Percentiles rank a stretch among this genome's conserved stretches.
These are phyloP conservation scores for Citrus glauca DNA, from an alignment of 345 rosid species.

Conservation along the genomic window DNA sequence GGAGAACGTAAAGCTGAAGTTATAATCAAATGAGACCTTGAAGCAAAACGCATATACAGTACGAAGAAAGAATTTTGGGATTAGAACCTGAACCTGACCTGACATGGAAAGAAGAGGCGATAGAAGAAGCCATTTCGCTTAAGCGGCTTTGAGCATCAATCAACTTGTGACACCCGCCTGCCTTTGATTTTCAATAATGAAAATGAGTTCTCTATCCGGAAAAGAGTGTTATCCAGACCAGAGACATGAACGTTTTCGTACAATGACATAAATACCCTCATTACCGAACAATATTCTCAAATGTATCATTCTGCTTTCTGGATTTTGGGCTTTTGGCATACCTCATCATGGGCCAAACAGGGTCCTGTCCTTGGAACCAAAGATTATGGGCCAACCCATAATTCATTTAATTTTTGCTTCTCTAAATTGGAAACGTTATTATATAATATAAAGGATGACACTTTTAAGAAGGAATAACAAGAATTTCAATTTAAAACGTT, in stretches of 20 bases:
- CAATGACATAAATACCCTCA: neutral
- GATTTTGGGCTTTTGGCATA: neutral
- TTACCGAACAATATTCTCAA: neutral
- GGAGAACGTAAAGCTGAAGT: neutral
- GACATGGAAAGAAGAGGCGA: constrained; percentile 55
- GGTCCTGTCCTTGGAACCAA: too few species aligned
- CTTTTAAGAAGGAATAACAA: too few species aligned
- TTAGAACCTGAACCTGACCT: constrained; percentile 31
- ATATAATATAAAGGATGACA: too few species aligned
- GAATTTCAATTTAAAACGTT: too few species aligned
- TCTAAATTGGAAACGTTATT: too few species aligned
- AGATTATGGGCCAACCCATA: neutral
- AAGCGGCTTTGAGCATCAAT: constrained; percentile 29
- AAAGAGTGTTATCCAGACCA: neutral
- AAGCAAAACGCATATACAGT: neutral
- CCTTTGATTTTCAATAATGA: neutral
- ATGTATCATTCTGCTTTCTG: neutral
- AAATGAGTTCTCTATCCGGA: neutral
- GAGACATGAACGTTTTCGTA: neutral
- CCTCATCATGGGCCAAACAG: neutral
- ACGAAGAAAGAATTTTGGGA: neutral
- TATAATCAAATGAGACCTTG: neutral
- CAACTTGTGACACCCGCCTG: neutral
- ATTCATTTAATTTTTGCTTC: neutral
- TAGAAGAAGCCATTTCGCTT: constrained; percentile 58